phyloP scores from a whole-genome alignment of 495 filamentous ascomycete species.

The Thermothielavioides terrestris region DNA sequence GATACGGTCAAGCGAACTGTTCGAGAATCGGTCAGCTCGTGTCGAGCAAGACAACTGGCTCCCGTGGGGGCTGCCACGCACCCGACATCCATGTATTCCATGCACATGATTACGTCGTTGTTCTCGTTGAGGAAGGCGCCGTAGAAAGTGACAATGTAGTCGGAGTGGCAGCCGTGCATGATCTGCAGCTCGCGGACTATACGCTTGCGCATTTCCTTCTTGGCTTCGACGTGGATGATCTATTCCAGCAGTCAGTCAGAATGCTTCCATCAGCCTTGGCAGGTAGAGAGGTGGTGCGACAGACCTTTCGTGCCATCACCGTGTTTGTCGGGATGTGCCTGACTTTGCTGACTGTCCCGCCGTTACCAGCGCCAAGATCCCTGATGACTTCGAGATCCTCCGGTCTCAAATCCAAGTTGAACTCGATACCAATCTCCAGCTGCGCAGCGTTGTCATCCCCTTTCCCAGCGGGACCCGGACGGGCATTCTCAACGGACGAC shows the following conservation, averaged over 20 bases:
- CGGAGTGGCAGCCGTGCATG: conserved; percentile 94
- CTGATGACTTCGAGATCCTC: conserved; percentile 90
- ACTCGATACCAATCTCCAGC: conserved; percentile 94
- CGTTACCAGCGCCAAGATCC: conserved; percentile 93
- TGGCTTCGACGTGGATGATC: conserved; percentile 97
- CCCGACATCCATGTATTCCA: conserved; percentile 99
- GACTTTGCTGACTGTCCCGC: conserved; percentile 95
- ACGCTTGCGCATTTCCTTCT: conserved; percentile 89
- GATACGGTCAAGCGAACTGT: conserved; percentile 85
- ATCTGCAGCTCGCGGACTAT: conserved; percentile 95
- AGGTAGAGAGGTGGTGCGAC: conserved; percentile 1
- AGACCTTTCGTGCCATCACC: conserved; percentile 94
- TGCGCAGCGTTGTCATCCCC: conserved; percentile 56
- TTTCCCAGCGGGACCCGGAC: conserved; percentile 53
- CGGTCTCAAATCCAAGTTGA: conserved; percentile 80
- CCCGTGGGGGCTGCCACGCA: conserved; percentile 42
- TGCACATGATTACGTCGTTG: conserved; percentile 96
- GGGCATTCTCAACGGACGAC: conserved; percentile 33
- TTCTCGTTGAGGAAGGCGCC: conserved; percentile 93
- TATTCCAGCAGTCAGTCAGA: conserved; percentile 29
- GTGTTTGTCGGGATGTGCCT: conserved; percentile 90
- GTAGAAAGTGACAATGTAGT: conserved; percentile 94
- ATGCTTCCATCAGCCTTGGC: background rate
- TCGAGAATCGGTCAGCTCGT: conserved; percentile 28
- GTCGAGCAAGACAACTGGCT: background rate